Percentiles rank a stretch among this genome's conserved stretches.
Conservation (phyloP, 2,329 filamentous ascomycete species). For the Fusarium torulosum region DNA sequence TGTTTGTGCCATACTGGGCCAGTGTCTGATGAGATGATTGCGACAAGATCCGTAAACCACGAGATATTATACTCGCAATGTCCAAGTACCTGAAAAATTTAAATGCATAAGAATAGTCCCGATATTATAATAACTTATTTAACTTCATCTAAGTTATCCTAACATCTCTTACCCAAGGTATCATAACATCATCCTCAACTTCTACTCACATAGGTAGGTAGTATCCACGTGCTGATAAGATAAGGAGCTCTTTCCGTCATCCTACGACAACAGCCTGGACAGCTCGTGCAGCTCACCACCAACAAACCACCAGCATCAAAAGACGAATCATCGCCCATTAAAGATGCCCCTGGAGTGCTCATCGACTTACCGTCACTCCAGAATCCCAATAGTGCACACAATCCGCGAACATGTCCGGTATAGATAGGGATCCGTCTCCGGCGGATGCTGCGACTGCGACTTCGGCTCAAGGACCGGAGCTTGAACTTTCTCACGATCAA, state of each 20-base stretch:
- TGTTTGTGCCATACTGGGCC: neutral
- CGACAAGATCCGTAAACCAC: neutral
- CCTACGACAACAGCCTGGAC: conserved; percentile 19
- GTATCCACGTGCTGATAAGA: conserved; percentile 52
- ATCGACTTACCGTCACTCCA: conserved; percentile 29
- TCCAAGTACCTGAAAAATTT: neutral
- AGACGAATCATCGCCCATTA: conserved; percentile 7
- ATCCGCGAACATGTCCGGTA: conserved; percentile 41
- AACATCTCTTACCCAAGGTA: neutral
- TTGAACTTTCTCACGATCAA: conserved; percentile 30
- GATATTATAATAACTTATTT: neutral
- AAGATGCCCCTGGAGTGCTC: conserved; percentile 43
- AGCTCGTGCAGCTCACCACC: conserved; percentile 24
- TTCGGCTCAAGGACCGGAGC: conserved; percentile 30
- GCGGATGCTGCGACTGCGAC: conserved; percentile 22
- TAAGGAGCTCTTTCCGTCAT: conserved; percentile 47
- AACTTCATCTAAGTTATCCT: neutral
- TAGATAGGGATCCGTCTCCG: conserved; percentile 46
- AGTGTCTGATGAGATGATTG: neutral
- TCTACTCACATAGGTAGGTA: neutral
- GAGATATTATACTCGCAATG: neutral
- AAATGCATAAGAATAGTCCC: neutral
- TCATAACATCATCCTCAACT: neutral
- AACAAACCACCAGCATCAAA: conserved; percentile 13
- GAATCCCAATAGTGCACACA: conserved; percentile 7